Percentiles rank a stretch among this genome's conserved stretches.
These are phyloP conservation scores for Aspergillus brasiliensis DNA, from an alignment of 2,329 filamentous ascomycete species.

Conservation along the genomic window DNA sequence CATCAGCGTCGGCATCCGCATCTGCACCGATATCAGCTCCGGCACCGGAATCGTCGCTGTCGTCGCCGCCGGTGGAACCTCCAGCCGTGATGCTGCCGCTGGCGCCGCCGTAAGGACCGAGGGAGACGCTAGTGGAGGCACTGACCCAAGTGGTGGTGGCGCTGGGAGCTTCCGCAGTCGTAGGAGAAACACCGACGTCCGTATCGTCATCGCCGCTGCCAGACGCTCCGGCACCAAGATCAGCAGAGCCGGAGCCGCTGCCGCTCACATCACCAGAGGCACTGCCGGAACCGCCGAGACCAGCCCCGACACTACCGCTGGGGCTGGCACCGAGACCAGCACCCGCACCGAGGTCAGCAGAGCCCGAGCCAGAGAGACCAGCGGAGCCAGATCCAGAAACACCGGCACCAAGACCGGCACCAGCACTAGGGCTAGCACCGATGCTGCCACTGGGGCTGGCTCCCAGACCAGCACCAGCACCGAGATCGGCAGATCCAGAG, in stretches of 20 bases:
- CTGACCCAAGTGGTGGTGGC: constrained; percentile 2
- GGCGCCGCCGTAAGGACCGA: background rate
- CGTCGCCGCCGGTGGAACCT: background rate
- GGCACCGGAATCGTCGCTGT: background rate
- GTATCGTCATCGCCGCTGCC: background rate
- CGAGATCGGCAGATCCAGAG: background rate
- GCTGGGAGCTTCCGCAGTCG: background rate
- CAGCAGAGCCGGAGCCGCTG: background rate
- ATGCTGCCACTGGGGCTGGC: background rate
- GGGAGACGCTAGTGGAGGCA: constrained; percentile 4
- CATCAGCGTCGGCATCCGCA: background rate
- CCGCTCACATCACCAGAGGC: background rate
- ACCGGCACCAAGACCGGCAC: constrained; percentile 1
- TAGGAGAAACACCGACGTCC: constrained; percentile 1
- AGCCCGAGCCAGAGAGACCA: background rate
- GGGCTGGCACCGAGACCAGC: background rate
- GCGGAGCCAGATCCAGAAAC: background rate
- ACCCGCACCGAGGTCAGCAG: background rate
- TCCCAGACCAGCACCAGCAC: background rate
- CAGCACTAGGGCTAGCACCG: background rate
- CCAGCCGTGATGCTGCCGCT: constrained; percentile 1
- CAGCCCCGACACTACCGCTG: background rate
- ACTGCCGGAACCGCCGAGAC: background rate
- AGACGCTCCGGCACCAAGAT: background rate
- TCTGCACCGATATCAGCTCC: background rate